Percentiles rank a stretch among this genome's conserved stretches.
Evolutionary conservation across 495 filamentous ascomycete species (phyloP).

Genomic region (Neurospora intermedia): DNA sequence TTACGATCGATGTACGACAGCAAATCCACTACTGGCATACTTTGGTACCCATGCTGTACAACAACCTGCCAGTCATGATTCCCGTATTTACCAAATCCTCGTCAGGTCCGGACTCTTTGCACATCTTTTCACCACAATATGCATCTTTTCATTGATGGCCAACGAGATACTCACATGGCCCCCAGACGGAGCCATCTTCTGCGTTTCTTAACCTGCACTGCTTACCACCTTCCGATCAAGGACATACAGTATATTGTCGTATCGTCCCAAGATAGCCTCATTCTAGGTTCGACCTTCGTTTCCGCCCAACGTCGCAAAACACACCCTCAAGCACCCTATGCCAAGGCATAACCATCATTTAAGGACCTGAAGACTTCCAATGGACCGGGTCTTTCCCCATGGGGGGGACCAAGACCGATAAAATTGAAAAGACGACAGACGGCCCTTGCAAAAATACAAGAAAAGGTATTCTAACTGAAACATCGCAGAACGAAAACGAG

Average conservation of each 20-base stretch:
- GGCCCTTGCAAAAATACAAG: neutral
- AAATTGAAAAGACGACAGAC: neutral
- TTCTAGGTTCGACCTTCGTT: neutral
- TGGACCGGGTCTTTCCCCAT: neutral
- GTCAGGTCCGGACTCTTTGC: neutral
- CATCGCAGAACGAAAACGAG: neutral
- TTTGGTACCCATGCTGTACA: neutral
- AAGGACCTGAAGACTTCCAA: neutral
- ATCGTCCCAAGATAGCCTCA: neutral
- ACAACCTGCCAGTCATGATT: neutral
- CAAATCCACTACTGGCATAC: neutral
- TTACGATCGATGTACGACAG: neutral
- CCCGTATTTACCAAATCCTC: neutral
- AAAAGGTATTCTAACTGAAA: neutral
- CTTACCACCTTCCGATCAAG: neutral
- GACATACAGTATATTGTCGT: neutral
- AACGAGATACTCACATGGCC: neutral
- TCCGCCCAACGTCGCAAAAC: neutral
- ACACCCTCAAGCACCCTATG: neutral
- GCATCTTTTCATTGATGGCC: neutral
- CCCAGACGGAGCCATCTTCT: neutral
- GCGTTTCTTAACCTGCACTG: neutral
- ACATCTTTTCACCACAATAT: neutral
- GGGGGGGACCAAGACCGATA: neutral
- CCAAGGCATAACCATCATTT: neutral